Evolutionary conservation across 2,329 filamentous ascomycete genomes (phyloP), one percentile per base, ranked within the genome.

Genomic region (Microdochium nivale): DNA sequence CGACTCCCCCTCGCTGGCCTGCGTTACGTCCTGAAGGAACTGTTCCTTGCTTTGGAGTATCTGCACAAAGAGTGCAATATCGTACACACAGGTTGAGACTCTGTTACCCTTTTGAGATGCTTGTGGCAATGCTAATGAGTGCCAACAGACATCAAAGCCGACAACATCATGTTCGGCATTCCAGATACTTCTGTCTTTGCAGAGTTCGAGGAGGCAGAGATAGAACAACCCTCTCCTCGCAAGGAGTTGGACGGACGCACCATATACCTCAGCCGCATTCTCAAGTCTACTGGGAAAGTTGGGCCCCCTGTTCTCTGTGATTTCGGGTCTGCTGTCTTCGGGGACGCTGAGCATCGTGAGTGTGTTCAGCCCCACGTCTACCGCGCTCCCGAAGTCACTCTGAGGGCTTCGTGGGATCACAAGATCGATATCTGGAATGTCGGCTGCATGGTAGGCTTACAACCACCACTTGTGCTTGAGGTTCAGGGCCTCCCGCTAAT

Each of bases 401-500:
- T 80, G 1, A 57, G 67, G 57, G 63, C 57, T 2, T 66, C 68
- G 1, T 80, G 75, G 76, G 62, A 63, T 0, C 74, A 71, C 49
- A 63, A 67, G 19, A 64, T 75, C 14, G 76, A 80, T 60, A 73
- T 80, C 50, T 81, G 76, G 76, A 77, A 75, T 52, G 65, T 68
- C 3, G 75, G 74, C 9, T 73, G 70, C 51, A 70, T 79, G 75
- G 74, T 77, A 64, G 63, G 68, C 40, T 47, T 32, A 19, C 37
- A 19, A 51, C 43, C n/a, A 30, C 13, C 51, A 32, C 54, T 21
- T 33, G 14, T 53, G 49, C 47, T 44, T 53, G 47, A 53, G 49
- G 43, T 52, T 33, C 47, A 46, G 30, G 25, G 33, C 51, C 53
- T 51, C 23, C 10, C 16, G n/a, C 33, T 37, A 16, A 37, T 37